Percentiles rank a stretch among this genome's conserved stretches.
phyloP scores from a whole-genome alignment of 1,284 basidiomycete genomes.

The Ceratobasidium sp. region DNA sequence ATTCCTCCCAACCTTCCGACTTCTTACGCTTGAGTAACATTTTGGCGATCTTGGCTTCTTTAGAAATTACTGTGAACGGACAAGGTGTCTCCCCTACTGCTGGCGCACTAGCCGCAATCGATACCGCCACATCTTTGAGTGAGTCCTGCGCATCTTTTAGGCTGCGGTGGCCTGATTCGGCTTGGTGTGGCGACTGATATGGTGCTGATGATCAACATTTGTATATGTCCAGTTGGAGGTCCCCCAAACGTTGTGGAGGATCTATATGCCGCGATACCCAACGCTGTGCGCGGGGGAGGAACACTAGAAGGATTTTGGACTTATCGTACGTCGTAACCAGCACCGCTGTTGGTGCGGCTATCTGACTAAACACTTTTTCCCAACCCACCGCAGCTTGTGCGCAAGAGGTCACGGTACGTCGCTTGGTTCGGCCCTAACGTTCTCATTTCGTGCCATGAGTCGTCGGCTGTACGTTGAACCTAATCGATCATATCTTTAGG shows the following conservation, averaged over 20 bases:
- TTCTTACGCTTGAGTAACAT: constrained; percentile 10
- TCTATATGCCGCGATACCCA: constrained; percentile 55
- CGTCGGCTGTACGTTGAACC: constrained; percentile 15
- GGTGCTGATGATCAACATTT: constrained; percentile 4
- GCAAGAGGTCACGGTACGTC: constrained; percentile 43
- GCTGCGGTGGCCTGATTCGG: background rate
- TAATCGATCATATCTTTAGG: constrained; percentile 27
- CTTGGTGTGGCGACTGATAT: constrained; percentile 1
- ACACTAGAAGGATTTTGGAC: constrained; percentile 51
- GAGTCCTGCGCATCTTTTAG: constrained; percentile 2
- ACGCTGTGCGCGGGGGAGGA: constrained; percentile 48
- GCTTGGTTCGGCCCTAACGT: background rate
- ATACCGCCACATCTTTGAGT: constrained; percentile 61
- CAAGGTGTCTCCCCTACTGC: constrained; percentile 50
- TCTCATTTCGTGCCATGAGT: background rate
- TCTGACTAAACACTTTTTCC: too few species aligned
- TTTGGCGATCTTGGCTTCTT: constrained; percentile 21
- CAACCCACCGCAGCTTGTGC: constrained; percentile 19
- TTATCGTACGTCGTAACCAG: constrained; percentile 46
- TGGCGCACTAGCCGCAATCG: constrained; percentile 56
- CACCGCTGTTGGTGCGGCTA: too few species aligned
- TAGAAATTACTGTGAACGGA: constrained; percentile 48
- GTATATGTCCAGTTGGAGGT: constrained; percentile 46
- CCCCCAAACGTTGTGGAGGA: constrained; percentile 50
- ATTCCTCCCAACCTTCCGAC: background rate